Evolutionary conservation across 768 basidiomycete species (phyloP).

Genomic region (Cubamyces lactineus): DNA sequence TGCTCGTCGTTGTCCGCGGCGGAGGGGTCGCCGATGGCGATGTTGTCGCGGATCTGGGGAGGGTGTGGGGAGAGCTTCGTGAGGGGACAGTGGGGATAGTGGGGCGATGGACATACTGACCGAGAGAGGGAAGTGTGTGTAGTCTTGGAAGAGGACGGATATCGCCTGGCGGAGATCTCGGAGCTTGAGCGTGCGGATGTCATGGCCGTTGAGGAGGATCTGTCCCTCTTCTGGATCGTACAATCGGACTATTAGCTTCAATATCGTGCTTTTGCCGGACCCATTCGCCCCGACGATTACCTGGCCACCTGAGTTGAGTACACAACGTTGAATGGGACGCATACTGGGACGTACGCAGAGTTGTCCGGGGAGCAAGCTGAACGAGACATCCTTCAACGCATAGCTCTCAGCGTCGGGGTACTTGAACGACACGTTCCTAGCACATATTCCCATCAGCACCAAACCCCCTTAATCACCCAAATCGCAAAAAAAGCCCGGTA

Average conservation of each 20-base stretch:
- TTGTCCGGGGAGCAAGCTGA: constrained; percentile 69
- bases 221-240: constrained; percentile 72
- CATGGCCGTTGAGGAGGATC: constrained; percentile 65
- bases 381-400: constrained; percentile 66
- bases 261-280: constrained; percentile 76
- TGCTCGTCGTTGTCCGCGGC: constrained; percentile 56
- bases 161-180: constrained; percentile 65
- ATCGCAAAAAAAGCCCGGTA: constrained; percentile 19
- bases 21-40: constrained; percentile 70
- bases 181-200: constrained; percentile 63
- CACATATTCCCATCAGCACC: constrained; percentile 17
- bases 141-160: constrained; percentile 83
- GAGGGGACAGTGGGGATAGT: not conserved
- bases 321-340: not conserved
- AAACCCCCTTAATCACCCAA: not conserved
- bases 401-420: constrained; percentile 58
- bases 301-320: constrained; percentile 38
- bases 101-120: constrained; percentile 41
- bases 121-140: constrained; percentile 78
- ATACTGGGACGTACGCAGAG: constrained; percentile 59
- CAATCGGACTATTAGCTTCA: constrained; percentile 72
- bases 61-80: not conserved
- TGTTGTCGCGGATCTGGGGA: constrained; percentile 73
- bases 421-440: constrained; percentile 70
- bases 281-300: constrained; percentile 81